Percentiles rank a stretch among this genome's conserved stretches.
Conservation (phyloP, 106 monocot genomes). For the Phalaenopsis equestris region DNA sequence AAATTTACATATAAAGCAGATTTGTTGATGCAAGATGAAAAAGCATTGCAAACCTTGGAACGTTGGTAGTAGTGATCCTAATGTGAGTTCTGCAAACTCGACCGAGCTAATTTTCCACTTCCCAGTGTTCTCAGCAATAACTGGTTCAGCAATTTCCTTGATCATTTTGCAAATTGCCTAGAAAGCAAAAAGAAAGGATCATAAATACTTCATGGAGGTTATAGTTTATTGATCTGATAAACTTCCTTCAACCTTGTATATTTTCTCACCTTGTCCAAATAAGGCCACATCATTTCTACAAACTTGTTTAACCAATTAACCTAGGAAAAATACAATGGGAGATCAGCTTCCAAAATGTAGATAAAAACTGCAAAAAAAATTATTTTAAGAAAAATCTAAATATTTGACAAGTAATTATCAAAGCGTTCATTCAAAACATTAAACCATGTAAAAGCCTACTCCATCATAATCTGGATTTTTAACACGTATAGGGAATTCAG, state of each 20-base stretch:
- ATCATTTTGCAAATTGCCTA: slow-evolving; percentile 84
- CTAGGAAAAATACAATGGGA: slow-evolving; percentile 23
- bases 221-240: background rate
- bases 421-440: background rate
- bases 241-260: background rate
- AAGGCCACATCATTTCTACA: slow-evolving; percentile 87
- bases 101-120: slow-evolving; percentile 91
- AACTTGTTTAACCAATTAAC: slow-evolving; percentile 95
- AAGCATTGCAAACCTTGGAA: slow-evolving; percentile 51
- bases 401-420: background rate
- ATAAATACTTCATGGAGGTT: background rate
- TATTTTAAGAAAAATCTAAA: background rate
- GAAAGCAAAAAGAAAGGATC: background rate
- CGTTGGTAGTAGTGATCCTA: slow-evolving; percentile 83
- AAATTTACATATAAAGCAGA: background rate
- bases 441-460: slow-evolving; percentile 27
- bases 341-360: slow-evolving; percentile 3
- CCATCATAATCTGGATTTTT: slow-evolving; percentile 93
- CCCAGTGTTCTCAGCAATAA: slow-evolving; percentile 78
- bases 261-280: slow-evolving; percentile 77
- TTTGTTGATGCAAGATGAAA: background rate
- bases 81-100: slow-evolving; percentile 79
- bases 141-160: slow-evolving; percentile 75
- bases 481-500: slow-evolving; percentile 88
- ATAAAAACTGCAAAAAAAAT: background rate